Conservation (phyloP, 2,329 filamentous ascomycete genomes). For the Curvularia spicifera region DNA sequence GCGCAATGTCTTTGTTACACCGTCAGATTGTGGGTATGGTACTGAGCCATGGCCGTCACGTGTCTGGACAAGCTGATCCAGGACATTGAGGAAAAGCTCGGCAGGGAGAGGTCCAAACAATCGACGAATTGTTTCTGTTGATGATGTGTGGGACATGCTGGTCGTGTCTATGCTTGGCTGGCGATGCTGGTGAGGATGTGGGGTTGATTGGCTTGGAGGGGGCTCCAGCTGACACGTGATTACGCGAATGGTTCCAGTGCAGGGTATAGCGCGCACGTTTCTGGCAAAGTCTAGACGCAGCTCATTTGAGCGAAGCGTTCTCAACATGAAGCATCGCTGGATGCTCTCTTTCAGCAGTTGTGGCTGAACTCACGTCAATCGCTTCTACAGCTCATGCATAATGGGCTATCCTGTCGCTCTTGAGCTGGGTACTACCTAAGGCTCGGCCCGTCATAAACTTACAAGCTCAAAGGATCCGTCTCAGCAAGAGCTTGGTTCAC, state of each 20-base stretch:
- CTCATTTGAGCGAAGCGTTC: neutral
- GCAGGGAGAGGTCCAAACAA: neutral
- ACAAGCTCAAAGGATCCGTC: neutral
- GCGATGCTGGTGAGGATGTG: neutral
- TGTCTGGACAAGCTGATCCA: neutral
- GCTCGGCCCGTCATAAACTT: neutral
- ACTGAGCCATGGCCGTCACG: neutral
- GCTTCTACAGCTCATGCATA: neutral
- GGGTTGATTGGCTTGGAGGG: neutral
- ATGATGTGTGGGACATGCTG: neutral
- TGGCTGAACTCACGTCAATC: neutral
- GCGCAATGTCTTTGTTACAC: neutral
- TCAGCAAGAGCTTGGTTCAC: neutral
- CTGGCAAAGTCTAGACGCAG: neutral
- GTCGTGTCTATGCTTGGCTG: neutral
- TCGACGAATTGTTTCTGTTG: neutral
- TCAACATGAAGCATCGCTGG: neutral
- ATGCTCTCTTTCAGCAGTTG: neutral
- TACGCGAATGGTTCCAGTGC: neutral
- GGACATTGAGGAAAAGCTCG: neutral
- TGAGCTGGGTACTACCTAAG: too few relatives aligned
- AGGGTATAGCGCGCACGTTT: neutral
- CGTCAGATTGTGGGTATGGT: neutral
- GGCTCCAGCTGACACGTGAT: neutral
- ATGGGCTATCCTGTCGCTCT: neutral